These are phyloP conservation scores for Cupressus sempervirens DNA, from an alignment of 75 land plant species.

Conservation along the genomic window DNA sequence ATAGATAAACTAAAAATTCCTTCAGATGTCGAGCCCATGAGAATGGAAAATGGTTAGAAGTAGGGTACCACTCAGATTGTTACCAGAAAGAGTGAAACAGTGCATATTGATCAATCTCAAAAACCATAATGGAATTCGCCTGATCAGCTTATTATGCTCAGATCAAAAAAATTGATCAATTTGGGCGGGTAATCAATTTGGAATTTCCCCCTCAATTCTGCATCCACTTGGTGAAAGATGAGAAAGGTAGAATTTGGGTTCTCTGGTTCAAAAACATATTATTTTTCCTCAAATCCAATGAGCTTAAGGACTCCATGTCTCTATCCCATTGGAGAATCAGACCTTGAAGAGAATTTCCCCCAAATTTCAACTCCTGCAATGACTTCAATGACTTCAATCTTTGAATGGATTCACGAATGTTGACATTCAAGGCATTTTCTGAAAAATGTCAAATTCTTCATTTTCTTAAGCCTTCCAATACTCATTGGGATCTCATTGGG, in stretches of 20 bases:
- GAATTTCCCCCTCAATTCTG: background rate
- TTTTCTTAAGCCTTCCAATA: constrained; percentile 20
- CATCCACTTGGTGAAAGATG: background rate
- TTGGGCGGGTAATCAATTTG: background rate
- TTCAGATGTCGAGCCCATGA: background rate
- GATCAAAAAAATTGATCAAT: background rate
- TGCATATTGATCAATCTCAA: background rate
- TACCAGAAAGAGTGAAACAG: background rate
- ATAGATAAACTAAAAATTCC: too few relatives aligned
- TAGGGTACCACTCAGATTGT: background rate
- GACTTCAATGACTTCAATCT: constrained; percentile 13
- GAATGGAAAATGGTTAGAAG: background rate
- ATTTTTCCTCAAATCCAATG: background rate
- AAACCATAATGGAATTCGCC: background rate
- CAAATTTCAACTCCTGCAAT: constrained; percentile 34
- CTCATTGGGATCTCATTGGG: too few relatives aligned
- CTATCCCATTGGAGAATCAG: constrained; percentile 27
- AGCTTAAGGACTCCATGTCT: constrained; percentile 18
- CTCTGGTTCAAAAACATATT: background rate
- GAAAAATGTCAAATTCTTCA: constrained; percentile 20
- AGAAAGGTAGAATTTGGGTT: background rate
- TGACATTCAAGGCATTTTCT: constrained; percentile 27
- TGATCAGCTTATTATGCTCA: background rate
- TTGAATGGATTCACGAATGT: constrained; percentile 28
- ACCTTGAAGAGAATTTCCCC: constrained; percentile 27